These are phyloP conservation scores for Huntiella omanensis DNA, from an alignment of 2,329 filamentous ascomycete genomes.

Conservation along the genomic window DNA sequence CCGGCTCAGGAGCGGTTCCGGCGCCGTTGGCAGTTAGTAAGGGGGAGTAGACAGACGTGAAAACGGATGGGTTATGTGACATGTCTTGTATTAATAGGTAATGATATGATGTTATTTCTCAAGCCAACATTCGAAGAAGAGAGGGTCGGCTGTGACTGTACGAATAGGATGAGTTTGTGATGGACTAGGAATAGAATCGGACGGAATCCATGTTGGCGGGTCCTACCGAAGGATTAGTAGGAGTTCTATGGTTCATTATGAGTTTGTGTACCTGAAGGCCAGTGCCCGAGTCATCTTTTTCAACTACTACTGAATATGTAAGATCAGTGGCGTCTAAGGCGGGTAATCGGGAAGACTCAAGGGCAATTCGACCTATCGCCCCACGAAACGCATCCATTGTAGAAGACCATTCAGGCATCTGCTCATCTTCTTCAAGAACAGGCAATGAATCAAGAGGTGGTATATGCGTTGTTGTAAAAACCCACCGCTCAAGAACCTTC, in stretches of 20 bases:
- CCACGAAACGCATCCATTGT: background rate
- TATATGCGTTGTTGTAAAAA: conserved; percentile 6
- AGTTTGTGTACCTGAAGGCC: too few relatives aligned
- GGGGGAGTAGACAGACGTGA: background rate
- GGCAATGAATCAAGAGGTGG: conserved; percentile 1
- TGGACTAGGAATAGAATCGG: conserved; percentile 23
- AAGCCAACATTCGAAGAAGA: conserved; percentile 50
- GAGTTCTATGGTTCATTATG: too few relatives aligned
- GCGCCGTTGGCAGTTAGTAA: background rate
- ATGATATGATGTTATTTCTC: conserved; percentile 24
- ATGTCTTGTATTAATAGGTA: conserved; percentile 11
- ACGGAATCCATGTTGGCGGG: conserved; percentile 42
- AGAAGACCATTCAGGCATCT: conserved; percentile 14
- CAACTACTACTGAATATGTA: too few relatives aligned
- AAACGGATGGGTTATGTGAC: background rate
- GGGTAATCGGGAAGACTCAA: background rate
- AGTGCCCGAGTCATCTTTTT: too few relatives aligned
- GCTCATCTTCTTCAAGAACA: conserved; percentile 14
- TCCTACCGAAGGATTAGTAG: conserved; percentile 21
- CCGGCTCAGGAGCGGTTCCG: background rate
- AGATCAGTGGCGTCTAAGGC: conserved; percentile 12
- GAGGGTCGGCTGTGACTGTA: conserved; percentile 34
- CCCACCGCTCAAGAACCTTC: conserved; percentile 7
- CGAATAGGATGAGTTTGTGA: conserved; percentile 23
- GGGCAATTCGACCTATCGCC: background rate